Base-by-base conservation (phyloP, 164 flowering plant species). In the Chimonanthus salicifolius region DNA sequence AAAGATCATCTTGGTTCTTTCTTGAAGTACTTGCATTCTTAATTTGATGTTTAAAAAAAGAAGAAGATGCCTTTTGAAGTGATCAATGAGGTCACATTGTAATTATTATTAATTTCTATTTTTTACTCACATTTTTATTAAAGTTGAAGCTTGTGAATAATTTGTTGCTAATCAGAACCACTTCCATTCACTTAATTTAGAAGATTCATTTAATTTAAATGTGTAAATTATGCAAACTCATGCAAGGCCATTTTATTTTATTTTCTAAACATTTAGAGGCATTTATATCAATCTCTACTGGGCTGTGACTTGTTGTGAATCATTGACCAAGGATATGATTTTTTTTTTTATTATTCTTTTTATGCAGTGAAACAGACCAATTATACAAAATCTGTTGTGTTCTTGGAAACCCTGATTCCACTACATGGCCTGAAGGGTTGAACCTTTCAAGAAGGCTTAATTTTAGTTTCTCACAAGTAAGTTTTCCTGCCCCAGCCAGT, bases 311-410 rank as follows among this genome's bases (percentile, higher is more conserved):
- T 51, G 58, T 51, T 51, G 58, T 11, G 58, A 10, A 51, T 51
- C 58, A 9, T 8, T 8, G 13, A 51, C 58, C 13, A 15, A 8
- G 13, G 13, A 51, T 51, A 16, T 62, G 33, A 70, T 71, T 44
- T 48, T 44, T 48, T 71, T 20, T 69, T 69, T n/a, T n/a, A n/a
- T n/a, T 33, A 33, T 63, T 4, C 49, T 60, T 6, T 58, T 3
- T 80, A 72, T 64, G 54, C 90, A 92, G 97, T 86, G 97, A 89
- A 83, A 82, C 81, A 72, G 97, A 92, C 80, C 94, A 92, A 74
- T 74, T 90, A 67, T 85, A 84, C 89, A 92, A 92, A 82, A 90
- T 92, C 79, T 90, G 91, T 75, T 72, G 85, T 76, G 84, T 92
- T 70, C 88, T 89, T 70, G 97, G 97, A 13, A 74, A 83, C 16